Evolutionary conservation across 2,329 filamentous ascomycete genomes (phyloP).

Genomic region (Curvularia lunata): DNA sequence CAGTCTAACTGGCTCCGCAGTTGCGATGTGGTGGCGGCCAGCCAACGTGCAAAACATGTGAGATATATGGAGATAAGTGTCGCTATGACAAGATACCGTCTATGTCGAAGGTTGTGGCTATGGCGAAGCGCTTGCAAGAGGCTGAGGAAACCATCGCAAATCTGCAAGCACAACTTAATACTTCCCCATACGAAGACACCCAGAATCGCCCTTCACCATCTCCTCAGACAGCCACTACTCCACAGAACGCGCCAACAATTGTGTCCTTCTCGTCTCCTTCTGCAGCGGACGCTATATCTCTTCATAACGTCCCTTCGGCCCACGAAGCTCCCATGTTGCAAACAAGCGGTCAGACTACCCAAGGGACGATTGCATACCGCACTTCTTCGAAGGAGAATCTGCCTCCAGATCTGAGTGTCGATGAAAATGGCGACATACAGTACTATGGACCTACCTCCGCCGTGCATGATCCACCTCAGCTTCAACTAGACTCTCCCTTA

Average conservation of each 20-base stretch:
- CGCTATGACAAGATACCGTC: slow-evolving; percentile 44
- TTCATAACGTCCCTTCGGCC: background rate
- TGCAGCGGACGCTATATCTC: background rate
- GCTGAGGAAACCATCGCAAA: slow-evolving; percentile 6
- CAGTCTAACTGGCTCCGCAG: slow-evolving; percentile 9
- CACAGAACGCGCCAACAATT: background rate
- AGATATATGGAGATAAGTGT: slow-evolving; percentile 41
- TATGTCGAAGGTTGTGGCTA: slow-evolving; percentile 41
- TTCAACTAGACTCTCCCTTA: background rate
- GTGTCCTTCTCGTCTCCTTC: background rate
- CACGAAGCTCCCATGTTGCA: background rate
- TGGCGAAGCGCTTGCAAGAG: slow-evolving; percentile 33
- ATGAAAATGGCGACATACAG: slow-evolving; percentile 11
- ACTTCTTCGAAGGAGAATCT: background rate
- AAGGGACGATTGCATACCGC: background rate
- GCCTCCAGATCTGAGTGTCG: slow-evolving; percentile 2
- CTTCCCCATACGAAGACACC: background rate
- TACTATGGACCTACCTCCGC: slow-evolving; percentile 18
- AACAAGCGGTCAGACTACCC: background rate
- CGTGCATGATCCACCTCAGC: slow-evolving; percentile 13
- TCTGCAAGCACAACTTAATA: background rate
- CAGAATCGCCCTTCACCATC: background rate
- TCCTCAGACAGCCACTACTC: background rate
- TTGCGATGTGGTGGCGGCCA: slow-evolving; percentile 38
- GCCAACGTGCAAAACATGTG: slow-evolving; percentile 43